Percentiles rank a stretch among this genome's conserved stretches.
These are phyloP conservation scores for Podaxis sp. DNA, from an alignment of 768 basidiomycete genomes.

Conservation along the genomic window DNA sequence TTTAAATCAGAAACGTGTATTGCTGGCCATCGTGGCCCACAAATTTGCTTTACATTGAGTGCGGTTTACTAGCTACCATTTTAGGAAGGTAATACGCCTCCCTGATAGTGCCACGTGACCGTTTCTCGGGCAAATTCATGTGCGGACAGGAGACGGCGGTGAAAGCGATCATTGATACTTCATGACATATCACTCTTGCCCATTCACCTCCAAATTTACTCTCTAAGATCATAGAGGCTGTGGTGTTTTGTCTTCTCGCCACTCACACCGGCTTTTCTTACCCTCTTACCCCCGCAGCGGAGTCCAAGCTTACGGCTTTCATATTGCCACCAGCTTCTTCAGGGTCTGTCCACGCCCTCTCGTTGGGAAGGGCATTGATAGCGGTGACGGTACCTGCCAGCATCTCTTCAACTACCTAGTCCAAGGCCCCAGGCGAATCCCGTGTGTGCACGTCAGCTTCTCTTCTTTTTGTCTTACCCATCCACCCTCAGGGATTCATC, in stretches of 20 bases:
- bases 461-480: conserved; percentile 1
- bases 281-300: background rate
- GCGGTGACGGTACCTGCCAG: background rate
- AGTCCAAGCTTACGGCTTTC: conserved; percentile 8
- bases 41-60: background rate
- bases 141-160: background rate
- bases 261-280: background rate
- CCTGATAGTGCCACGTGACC: conserved; percentile 1
- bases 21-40: background rate
- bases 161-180: background rate
- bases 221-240: background rate
- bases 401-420: background rate
- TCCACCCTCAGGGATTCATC: background rate
- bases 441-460: conserved; percentile 4
- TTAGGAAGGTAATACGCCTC: conserved; percentile 3
- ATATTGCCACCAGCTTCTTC: background rate
- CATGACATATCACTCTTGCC: conserved; percentile 7
- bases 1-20: conserved; percentile 1
- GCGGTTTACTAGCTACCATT: background rate
- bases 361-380: background rate
- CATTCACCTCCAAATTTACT: background rate
- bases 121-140: background rate
- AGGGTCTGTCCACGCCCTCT: conserved; percentile 7
- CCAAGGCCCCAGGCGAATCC: background rate
- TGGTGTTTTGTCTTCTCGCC: background rate